A percentile compares a stretch with the other conserved stretches of the same genome.
These are phyloP conservation scores for Ceratobasidium sp. DNA, from an alignment of 1,284 basidiomycete genomes.

Conservation along the genomic window DNA sequence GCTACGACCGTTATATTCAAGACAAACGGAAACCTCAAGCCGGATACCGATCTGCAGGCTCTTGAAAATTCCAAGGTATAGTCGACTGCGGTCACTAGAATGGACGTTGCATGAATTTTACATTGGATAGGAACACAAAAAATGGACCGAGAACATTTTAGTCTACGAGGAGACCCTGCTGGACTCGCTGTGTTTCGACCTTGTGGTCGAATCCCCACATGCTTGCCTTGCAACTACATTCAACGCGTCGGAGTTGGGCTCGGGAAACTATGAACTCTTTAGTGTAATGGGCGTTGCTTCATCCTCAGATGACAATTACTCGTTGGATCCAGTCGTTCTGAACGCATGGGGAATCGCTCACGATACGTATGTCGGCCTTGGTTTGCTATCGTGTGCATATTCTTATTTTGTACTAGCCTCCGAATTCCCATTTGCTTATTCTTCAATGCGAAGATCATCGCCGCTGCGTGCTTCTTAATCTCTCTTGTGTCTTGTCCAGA, in stretches of 20 bases:
- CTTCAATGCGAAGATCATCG: conserved; percentile 41
- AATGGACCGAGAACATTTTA: conserved; percentile 78
- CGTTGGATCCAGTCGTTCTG: conserved; percentile 54
- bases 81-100: conserved; percentile 24
- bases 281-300: conserved; percentile 56
- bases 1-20: conserved; percentile 81
- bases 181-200: conserved; percentile 92
- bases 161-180: conserved; percentile 84
- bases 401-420: conserved; percentile 69
- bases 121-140: conserved; percentile 70
- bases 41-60: conserved; percentile 44
- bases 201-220: conserved; percentile 85
- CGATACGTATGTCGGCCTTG: conserved; percentile 71
- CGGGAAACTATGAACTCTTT: conserved; percentile 55
- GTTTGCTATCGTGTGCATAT: not conserved
- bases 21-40: conserved; percentile 52
- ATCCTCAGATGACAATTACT: conserved; percentile 1
- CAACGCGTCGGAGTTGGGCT: conserved; percentile 42
- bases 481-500: conserved; percentile 36
- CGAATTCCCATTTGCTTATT: conserved; percentile 44
- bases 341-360: conserved; percentile 84
- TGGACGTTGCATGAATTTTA: conserved; percentile 15
- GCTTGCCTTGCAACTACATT: conserved; percentile 75
- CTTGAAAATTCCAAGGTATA: conserved; percentile 66
- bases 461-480: conserved; percentile 43